These are phyloP conservation scores for Xanthoconium purpureum DNA, from an alignment of 768 basidiomycete species.

Conservation along the genomic window DNA sequence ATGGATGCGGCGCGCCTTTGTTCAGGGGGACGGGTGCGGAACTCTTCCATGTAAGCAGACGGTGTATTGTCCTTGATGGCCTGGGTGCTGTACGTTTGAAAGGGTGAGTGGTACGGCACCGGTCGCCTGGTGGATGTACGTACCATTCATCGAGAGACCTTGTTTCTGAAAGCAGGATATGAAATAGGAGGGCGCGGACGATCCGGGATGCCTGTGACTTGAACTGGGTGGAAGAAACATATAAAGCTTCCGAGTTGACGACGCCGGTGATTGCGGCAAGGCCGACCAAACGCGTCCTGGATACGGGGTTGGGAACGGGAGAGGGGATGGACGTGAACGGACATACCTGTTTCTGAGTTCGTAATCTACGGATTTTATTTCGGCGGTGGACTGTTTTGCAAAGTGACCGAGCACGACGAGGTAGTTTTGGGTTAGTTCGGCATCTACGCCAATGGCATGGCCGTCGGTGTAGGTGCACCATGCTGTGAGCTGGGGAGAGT, in stretches of 20 bases:
- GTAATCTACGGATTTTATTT: slow-evolving; percentile 49
- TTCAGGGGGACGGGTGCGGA: slow-evolving; percentile 71
- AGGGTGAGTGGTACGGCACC: neutral
- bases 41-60: slow-evolving; percentile 82
- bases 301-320: neutral
- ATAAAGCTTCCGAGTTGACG: slow-evolving; percentile 80
- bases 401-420: slow-evolving; percentile 65
- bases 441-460: slow-evolving; percentile 75
- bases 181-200: slow-evolving; percentile 65
- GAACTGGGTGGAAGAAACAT: slow-evolving; percentile 70
- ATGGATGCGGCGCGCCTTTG: slow-evolving; percentile 88
- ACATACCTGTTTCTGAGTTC: slow-evolving; percentile 74
- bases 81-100: slow-evolving; percentile 42
- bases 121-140: neutral
- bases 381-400: slow-evolving; percentile 53
- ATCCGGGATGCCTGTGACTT: slow-evolving; percentile 66
- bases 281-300: slow-evolving; percentile 80
- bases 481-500: slow-evolving; percentile 66
- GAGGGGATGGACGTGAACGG: neutral
- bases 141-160: slow-evolving; percentile 67
- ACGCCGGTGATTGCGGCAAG: slow-evolving; percentile 79
- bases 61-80: slow-evolving; percentile 65
- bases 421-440: slow-evolving; percentile 65
- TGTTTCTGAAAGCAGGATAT: slow-evolving; percentile 62
- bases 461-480: slow-evolving; percentile 94